Percentiles rank a stretch among this genome's conserved stretches.
These are phyloP conservation scores for Selenicereus undatus DNA, from an alignment of 148 eudicot genomes.

Conservation along the genomic window DNA sequence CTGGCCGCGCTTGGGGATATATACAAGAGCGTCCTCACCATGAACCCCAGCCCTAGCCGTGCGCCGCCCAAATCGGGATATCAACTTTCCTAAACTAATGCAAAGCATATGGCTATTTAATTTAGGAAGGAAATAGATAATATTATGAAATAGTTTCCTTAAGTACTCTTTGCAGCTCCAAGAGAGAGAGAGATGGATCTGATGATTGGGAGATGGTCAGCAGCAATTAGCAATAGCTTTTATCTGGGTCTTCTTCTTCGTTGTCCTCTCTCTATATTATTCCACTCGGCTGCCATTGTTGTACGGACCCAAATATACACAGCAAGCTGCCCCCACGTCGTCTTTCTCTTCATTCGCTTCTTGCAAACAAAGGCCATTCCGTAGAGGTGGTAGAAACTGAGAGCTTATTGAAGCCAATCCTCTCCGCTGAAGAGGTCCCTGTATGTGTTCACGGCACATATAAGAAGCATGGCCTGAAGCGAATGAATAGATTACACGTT, in stretches of 20 bases:
- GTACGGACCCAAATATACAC: background rate
- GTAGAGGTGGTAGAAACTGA: conserved; percentile 75
- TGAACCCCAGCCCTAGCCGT: too few species aligned
- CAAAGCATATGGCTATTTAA: too few species aligned
- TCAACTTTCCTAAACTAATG: too few species aligned
- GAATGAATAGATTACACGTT: conserved; percentile 78
- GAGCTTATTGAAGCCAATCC: conserved; percentile 73
- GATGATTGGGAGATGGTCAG: conserved; percentile 13
- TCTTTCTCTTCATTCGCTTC: conserved; percentile 31
- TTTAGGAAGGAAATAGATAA: too few species aligned
- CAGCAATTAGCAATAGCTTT: background rate
- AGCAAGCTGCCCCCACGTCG: conserved; percentile 7
- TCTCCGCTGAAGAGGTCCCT: conserved; percentile 84
- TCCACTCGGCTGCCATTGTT: background rate
- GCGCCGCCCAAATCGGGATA: too few species aligned
- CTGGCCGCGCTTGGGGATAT: too few species aligned
- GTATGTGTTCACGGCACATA: conserved; percentile 96
- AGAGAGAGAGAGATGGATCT: too few species aligned
- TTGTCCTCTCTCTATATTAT: background rate
- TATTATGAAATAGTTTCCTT: too few species aligned
- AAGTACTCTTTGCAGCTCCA: too few species aligned
- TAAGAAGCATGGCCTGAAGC: conserved; percentile 73
- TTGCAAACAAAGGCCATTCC: conserved; percentile 31
- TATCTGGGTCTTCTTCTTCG: background rate
- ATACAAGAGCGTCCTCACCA: too few species aligned